A percentile compares a stretch with the other conserved stretches of the same genome.
These are phyloP conservation scores for Rhodosporidiobolus sp. DNA, from an alignment of 768 basidiomycete species.

Conservation along the genomic window DNA sequence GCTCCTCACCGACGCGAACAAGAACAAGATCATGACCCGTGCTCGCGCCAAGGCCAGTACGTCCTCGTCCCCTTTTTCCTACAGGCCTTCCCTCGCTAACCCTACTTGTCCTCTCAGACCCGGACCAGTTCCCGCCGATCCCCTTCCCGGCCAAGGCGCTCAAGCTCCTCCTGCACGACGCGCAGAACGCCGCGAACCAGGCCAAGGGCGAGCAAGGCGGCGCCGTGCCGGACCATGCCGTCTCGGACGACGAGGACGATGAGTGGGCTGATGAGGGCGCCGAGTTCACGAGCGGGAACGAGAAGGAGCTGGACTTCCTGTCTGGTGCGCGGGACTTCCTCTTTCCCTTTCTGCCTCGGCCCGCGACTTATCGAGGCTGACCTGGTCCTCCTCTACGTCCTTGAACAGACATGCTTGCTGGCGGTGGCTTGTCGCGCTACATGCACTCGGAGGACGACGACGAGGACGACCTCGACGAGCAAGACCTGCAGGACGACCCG, in stretches of 20 bases:
- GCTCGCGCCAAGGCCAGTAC: slow-evolving; percentile 81
- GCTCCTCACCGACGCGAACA: slow-evolving; percentile 73
- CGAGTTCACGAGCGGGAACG: slow-evolving; percentile 56
- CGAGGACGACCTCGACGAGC: slow-evolving; percentile 67
- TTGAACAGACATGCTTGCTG: slow-evolving; percentile 64
- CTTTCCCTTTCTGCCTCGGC: background rate
- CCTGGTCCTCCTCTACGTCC: background rate
- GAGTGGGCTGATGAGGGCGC: slow-evolving; percentile 93
- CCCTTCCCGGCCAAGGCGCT: slow-evolving; percentile 88
- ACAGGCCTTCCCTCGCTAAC: no score
- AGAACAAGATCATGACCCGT: slow-evolving; percentile 95
- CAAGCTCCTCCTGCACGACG: slow-evolving; percentile 79
- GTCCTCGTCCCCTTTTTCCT: slow-evolving; percentile 45
- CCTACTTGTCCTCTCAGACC: slow-evolving; percentile 55
- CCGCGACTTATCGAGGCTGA: background rate
- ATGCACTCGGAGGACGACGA: slow-evolving; percentile 55
- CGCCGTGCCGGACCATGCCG: slow-evolving; percentile 55
- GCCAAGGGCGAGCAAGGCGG: slow-evolving; percentile 57
- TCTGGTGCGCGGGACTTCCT: slow-evolving; percentile 52
- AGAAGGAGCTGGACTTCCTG: slow-evolving; percentile 71
- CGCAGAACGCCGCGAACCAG: slow-evolving; percentile 64
- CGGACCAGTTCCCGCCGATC: slow-evolving; percentile 78
- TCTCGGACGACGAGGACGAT: slow-evolving; percentile 79
- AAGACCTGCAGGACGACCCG: slow-evolving; percentile 81
- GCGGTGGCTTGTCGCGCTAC: slow-evolving; percentile 68